Conservation (phyloP, 23 red algal species). For the Gracilariopsis chorda region DNA sequence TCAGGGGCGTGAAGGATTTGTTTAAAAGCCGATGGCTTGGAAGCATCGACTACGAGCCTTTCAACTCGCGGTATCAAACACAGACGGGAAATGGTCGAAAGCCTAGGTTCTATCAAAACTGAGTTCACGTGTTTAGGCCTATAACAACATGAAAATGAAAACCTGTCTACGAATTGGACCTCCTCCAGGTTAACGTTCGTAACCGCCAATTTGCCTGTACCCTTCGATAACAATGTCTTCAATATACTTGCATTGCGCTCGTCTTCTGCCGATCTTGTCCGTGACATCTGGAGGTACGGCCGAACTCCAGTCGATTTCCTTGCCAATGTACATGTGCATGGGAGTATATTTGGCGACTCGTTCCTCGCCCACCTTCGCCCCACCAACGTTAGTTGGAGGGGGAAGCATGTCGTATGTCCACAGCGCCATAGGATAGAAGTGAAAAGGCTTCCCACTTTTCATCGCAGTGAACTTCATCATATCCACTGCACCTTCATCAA, state of each 20-base stretch:
- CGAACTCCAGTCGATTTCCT: conserved; percentile 73
- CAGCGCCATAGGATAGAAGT: conserved; percentile 98
- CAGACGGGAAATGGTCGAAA: no score
- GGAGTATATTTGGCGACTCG: conserved; percentile 72
- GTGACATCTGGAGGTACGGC: background rate
- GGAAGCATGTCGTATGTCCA: conserved; percentile 92
- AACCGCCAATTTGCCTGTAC: conserved; percentile 64
- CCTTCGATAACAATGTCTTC: conserved; percentile 34
- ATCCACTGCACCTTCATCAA: conserved; percentile 87
- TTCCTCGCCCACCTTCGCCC: conserved; percentile 76
- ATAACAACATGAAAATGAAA: conserved; percentile 20
- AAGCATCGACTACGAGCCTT: no score
- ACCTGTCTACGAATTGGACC: background rate
- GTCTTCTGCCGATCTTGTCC: conserved; percentile 48
- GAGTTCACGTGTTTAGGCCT: background rate
- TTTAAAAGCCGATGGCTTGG: no score
- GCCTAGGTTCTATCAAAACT: background rate
- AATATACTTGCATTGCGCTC: conserved; percentile 26
- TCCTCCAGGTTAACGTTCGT: conserved; percentile 11
- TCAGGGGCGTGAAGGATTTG: no score
- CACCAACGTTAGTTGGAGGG: conserved; percentile 83
- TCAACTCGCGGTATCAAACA: no score
- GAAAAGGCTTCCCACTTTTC: conserved; percentile 58
- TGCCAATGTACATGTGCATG: conserved; percentile 70
- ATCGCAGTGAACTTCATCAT: conserved; percentile 84